Percentiles rank a stretch among this genome's conserved stretches.
Evolutionary conservation across 805 yeast genomes (phyloP).

Genomic region (Candida palmyrensis): DNA sequence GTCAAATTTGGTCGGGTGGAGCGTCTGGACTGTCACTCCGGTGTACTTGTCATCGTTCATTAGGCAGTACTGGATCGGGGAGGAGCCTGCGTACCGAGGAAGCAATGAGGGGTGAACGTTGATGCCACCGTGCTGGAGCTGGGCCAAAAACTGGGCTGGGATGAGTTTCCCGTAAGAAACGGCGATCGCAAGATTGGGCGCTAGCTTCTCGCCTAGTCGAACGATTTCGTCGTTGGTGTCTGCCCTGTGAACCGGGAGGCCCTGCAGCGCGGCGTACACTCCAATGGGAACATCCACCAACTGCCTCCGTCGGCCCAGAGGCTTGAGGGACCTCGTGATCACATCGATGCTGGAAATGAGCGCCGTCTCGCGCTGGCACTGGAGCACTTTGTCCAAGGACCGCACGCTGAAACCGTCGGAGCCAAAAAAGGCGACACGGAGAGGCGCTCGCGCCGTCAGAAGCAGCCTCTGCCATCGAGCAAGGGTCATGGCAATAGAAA

Average conservation of each 20-base stretch:
- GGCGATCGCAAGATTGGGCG: conserved; percentile 72
- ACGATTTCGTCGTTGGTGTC: conserved; percentile 42
- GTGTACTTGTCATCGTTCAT: conserved; percentile 57
- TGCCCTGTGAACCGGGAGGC: conserved; percentile 43
- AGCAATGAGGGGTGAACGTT: conserved; percentile 91
- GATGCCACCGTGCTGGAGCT: conserved; percentile 59
- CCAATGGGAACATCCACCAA: conserved; percentile 53
- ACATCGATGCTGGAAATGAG: conserved; percentile 45
- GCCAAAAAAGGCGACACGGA: conserved; percentile 64
- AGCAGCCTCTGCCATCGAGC: no score
- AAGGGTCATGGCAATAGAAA: no score
- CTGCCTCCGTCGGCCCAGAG: conserved; percentile 54
- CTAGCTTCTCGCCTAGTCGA: conserved; percentile 11
- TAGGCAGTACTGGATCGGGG: conserved; percentile 81
- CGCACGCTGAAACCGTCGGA: conserved; percentile 65
- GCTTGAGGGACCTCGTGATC: conserved; percentile 59
- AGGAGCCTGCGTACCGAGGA: conserved; percentile 80
- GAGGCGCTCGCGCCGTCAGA: neutral
- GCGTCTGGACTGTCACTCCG: conserved; percentile 85
- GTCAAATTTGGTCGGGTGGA: conserved; percentile 86
- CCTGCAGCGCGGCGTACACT: conserved; percentile 25
- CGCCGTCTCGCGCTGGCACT: conserved; percentile 7
- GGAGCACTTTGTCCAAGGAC: conserved; percentile 31
- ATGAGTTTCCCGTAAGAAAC: conserved; percentile 86
- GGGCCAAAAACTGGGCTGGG: conserved; percentile 52